Percentiles rank a stretch among this genome's conserved stretches.
Evolutionary conservation across 1,139 yeast genomes (phyloP).

Genomic region (Nakaseomyces nivariensis): DNA sequence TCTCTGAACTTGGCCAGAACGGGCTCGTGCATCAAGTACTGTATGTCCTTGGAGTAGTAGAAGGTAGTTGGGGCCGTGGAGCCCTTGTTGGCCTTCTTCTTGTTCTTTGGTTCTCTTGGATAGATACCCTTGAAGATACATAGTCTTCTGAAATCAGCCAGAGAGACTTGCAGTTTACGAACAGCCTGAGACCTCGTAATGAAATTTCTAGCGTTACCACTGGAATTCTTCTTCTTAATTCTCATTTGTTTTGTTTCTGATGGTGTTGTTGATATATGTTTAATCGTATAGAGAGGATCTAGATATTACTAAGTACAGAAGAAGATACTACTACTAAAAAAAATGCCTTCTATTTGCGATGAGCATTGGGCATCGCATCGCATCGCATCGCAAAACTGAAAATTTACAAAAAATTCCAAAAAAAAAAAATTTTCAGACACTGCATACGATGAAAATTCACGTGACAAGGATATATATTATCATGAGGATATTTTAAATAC

Average conservation of each 20-base stretch:
- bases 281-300: background rate
- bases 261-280: background rate
- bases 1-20: slow-evolving; percentile 86
- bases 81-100: slow-evolving; percentile 95
- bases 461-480: background rate
- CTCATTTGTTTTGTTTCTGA: slow-evolving; percentile 18
- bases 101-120: slow-evolving; percentile 94
- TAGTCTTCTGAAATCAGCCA: slow-evolving; percentile 96
- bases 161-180: slow-evolving; percentile 79
- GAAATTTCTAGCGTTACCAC: slow-evolving; percentile 89
- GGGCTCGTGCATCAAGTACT: slow-evolving; percentile 92
- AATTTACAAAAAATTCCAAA: background rate
- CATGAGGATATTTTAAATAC: too few relatives aligned
- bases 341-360: too few relatives aligned
- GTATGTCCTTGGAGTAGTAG: slow-evolving; percentile 88
- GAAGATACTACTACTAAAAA: too few relatives aligned
- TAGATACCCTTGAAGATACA: slow-evolving; percentile 95
- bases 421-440: background rate
- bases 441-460: background rate
- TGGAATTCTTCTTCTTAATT: slow-evolving; percentile 71
- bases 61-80: slow-evolving; percentile 93
- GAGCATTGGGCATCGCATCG: background rate
- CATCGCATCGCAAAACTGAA: too few relatives aligned
- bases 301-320: background rate
- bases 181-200: slow-evolving; percentile 94